Percentiles rank a stretch among this genome's conserved stretches.
phyloP scores from a whole-genome alignment of 768 basidiomycete genomes.

The Serendipita vermifera region DNA sequence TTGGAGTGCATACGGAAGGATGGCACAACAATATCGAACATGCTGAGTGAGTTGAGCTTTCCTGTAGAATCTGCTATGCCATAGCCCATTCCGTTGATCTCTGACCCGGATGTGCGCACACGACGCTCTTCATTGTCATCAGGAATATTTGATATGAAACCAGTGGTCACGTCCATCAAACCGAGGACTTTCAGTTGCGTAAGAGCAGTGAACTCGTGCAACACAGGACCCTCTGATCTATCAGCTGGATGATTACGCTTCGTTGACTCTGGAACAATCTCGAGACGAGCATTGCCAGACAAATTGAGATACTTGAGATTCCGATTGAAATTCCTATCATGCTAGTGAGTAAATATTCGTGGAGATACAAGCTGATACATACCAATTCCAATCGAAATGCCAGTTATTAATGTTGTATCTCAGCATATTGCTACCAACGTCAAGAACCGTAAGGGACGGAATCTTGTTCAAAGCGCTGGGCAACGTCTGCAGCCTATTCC shows the following conservation, averaged over 20 bases:
- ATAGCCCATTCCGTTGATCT: constrained; percentile 85
- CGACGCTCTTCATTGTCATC: constrained; percentile 69
- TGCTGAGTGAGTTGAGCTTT: constrained; percentile 59
- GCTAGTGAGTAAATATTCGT: constrained; percentile 4
- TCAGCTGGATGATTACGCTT: constrained; percentile 19
- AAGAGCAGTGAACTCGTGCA: constrained; percentile 83
- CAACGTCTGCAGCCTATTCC: constrained; percentile 82
- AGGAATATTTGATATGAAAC: constrained; percentile 55
- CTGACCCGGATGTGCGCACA: constrained; percentile 79
- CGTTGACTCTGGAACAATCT: constrained; percentile 69
- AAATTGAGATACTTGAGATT: constrained; percentile 88
- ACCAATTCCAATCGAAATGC: constrained; percentile 99
- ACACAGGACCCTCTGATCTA: constrained; percentile 26
- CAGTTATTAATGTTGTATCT: constrained; percentile 97
- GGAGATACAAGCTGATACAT: constrained; percentile 18
- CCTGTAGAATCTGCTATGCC: constrained; percentile 93
- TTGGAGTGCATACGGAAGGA: constrained; percentile 63
- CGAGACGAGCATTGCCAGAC: constrained; percentile 91
- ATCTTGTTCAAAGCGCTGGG: constrained; percentile 85
- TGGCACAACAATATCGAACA: constrained; percentile 86
- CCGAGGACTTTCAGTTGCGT: constrained; percentile 76
- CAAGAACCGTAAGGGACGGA: constrained; percentile 61
- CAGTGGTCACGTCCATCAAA: constrained; percentile 83
- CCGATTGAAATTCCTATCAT: constrained; percentile 84
- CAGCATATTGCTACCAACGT: constrained; percentile 85